Evolutionary conservation across 257 asterid genomes (phyloP), one percentile per base, ranked within the genome.

Genomic region (Leptodermis oblonga): DNA sequence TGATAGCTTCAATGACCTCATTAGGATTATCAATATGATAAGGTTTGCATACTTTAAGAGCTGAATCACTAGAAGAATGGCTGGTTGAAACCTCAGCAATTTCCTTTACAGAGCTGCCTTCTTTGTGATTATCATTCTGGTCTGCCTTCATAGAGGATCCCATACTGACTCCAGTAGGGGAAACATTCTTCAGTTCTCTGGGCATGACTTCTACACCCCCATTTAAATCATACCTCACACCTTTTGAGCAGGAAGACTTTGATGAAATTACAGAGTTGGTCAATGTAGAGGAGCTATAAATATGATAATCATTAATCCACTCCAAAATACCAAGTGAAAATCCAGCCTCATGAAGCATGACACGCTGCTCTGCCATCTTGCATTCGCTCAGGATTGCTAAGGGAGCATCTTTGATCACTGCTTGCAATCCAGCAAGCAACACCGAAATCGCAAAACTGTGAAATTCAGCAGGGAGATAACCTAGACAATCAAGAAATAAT

Each of bases 291-390:
- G 89, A 81, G 74, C 56, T 49, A 73, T 86, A 86, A 9, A 74
- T 74, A 69, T 85, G 81, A 80, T 83, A 84, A 70, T 94, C 99
- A 71, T 82, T 72, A 66, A 87, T 81, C 99, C 99, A 94, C 68
- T 94, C 97, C 76, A 80, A 69, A 67, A 94, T 56, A 70, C 97
- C 97, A 72, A 94, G 95, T 73, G 88, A 81, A 73, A 91, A 69
- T 48, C 99, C 99, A 64, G 91, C 91, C 74, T 88, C 91, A 82
- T 94, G 99, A 79, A 94, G 95, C 81, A 89, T 85, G 77, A 91
- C 72, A 67, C 95, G 91, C 63, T 90, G 85, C 74, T 85, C 84
- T 64, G 77, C 76, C 67, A 66, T 73, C 70, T 84, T 83, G 77
- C 99, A 91, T 80, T 82, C 93, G 45, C 70, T 71, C 82, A 94